Conservation (phyloP, 2,329 filamentous ascomycete genomes). For the Botrytis elliptica region DNA sequence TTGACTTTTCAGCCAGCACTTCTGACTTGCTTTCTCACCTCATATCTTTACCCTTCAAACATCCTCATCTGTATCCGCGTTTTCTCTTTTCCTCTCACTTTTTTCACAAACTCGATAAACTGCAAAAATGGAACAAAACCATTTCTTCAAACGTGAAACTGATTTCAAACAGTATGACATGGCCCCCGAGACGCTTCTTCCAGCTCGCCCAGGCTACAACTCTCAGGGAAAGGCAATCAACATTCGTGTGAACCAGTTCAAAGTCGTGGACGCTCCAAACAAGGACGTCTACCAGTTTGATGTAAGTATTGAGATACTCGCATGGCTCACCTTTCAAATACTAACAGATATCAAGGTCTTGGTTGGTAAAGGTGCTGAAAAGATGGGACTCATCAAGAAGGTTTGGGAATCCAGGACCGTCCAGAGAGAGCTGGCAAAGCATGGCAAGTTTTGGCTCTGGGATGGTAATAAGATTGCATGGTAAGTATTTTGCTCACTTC, state of each 20-base stretch:
- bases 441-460: conserved; percentile 61
- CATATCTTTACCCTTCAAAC: conserved; percentile 8
- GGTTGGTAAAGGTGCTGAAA: conserved; percentile 62
- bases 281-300: conserved; percentile 79
- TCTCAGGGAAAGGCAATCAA: conserved; percentile 54
- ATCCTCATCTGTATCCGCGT: background rate
- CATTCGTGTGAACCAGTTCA: conserved; percentile 71
- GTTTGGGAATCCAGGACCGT: conserved; percentile 69
- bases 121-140: conserved; percentile 35
- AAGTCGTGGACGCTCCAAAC: conserved; percentile 59
- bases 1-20: conserved; percentile 26
- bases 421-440: conserved; percentile 52
- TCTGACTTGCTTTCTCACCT: conserved; percentile 21
- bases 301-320: conserved; percentile 51
- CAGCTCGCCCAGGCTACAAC: conserved; percentile 56
- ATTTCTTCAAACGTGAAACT: conserved; percentile 34
- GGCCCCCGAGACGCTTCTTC: conserved; percentile 25
- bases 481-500: conserved; percentile 47
- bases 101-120: conserved; percentile 20
- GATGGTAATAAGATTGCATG: conserved; percentile 87
- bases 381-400: conserved; percentile 66
- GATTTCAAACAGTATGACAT: conserved; percentile 29
- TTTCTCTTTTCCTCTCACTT: conserved; percentile 14
- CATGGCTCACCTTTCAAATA: conserved; percentile 10
- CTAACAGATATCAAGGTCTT: conserved; percentile 52